Evolutionary conservation across 768 basidiomycete species (phyloP).

Genomic region (Polyporus arcularius): DNA sequence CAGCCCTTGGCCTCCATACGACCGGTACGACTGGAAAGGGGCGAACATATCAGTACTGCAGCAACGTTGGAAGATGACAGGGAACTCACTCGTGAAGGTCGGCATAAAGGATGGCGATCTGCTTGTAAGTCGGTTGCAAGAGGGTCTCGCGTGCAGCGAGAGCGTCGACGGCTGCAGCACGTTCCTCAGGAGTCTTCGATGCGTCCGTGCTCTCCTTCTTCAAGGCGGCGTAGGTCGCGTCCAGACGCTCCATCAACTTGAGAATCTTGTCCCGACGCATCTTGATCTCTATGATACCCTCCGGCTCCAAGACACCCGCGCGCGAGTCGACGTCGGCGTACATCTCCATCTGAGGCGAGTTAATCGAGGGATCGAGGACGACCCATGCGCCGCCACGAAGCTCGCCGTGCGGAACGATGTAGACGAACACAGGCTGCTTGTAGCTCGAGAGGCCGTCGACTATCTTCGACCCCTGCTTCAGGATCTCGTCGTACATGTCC

Average conservation of each 20-base stretch:
- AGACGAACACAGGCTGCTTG: constrained; percentile 97
- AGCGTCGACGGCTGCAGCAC: constrained; percentile 64
- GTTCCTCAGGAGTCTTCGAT: constrained; percentile 73
- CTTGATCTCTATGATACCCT: constrained; percentile 97
- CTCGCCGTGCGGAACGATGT: constrained; percentile 98
- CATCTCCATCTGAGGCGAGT: constrained; percentile 98
- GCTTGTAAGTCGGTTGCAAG: constrained; percentile 89
- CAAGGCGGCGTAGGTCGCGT: constrained; percentile 75
- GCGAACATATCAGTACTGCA: constrained; percentile 6
- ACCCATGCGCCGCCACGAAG: constrained; percentile 99
- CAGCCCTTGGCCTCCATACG: constrained; percentile 99
- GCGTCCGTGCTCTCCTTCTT: constrained; percentile 81
- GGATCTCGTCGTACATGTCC: constrained; percentile 97
- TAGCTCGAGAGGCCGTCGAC: constrained; percentile 97
- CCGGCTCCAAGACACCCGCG: constrained; percentile 95
- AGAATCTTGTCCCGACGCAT: constrained; percentile 94
- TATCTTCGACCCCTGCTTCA: constrained; percentile 98
- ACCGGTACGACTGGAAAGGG: constrained; percentile 71
- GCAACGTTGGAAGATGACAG: not conserved
- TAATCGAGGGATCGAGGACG: constrained; percentile 97
- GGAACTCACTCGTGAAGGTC: constrained; percentile 89
- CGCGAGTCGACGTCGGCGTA: constrained; percentile 95
- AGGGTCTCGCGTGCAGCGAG: constrained; percentile 76
- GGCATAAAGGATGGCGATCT: constrained; percentile 90
- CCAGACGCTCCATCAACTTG: constrained; percentile 90